A percentile compares a stretch with the other conserved stretches of the same genome.
Conservation (phyloP, 1,139 yeast species). For the Debaryomyces coudertii region DNA sequence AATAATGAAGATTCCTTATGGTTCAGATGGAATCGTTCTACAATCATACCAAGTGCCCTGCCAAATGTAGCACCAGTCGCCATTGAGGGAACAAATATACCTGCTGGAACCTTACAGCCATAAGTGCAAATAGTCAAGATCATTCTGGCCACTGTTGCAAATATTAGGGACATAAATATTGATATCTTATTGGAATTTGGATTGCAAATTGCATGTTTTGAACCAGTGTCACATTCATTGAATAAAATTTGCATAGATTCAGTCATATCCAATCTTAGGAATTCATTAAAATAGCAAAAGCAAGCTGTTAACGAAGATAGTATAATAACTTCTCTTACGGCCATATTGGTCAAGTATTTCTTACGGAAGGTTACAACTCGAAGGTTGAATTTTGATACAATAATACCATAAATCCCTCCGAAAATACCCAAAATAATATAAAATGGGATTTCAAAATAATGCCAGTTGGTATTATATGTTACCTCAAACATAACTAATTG, state of each 20-base stretch:
- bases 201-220: slow-evolving; percentile 51
- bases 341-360: slow-evolving; percentile 57
- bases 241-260: slow-evolving; percentile 90
- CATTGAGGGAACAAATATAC: slow-evolving; percentile 95
- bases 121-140: slow-evolving; percentile 78
- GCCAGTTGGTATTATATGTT: slow-evolving; percentile 84
- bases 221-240: slow-evolving; percentile 71
- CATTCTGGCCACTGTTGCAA: slow-evolving; percentile 77
- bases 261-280: slow-evolving; percentile 87
- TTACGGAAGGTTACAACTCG: slow-evolving; percentile 80
- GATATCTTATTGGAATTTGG: slow-evolving; percentile 37
- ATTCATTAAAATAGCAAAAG: slow-evolving; percentile 82
- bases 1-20: slow-evolving; percentile 49
- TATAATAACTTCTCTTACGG: slow-evolving; percentile 70
- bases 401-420: slow-evolving; percentile 89
- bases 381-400: slow-evolving; percentile 78
- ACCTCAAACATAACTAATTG: slow-evolving; percentile 93
- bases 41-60: slow-evolving; percentile 73
- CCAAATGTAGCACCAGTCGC: slow-evolving; percentile 97
- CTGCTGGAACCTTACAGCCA: slow-evolving; percentile 93
- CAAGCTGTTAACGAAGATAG: slow-evolving; percentile 73
- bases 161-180: slow-evolving; percentile 53
- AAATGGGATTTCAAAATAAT: slow-evolving; percentile 78
- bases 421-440: slow-evolving; percentile 80
- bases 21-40: slow-evolving; percentile 56